Percentiles rank a stretch among this genome's conserved stretches.
Evolutionary conservation across 805 yeast genomes (phyloP).

Genomic region (Kurtzmaniella fragi): DNA sequence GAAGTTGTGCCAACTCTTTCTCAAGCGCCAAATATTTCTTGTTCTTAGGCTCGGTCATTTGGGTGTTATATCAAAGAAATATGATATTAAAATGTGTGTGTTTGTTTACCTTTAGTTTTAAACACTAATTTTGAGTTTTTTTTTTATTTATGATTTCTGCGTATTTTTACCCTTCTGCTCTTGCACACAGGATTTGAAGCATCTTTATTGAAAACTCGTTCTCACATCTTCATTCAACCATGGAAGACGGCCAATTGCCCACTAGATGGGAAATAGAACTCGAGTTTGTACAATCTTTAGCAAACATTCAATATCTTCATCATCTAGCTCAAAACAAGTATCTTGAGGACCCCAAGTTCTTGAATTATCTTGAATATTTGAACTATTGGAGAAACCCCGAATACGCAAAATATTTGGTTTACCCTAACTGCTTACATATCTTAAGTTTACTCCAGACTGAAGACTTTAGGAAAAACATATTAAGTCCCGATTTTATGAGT

Average conservation of each 20-base stretch:
- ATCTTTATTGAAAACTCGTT: constrained; percentile 10
- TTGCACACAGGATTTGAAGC: not conserved
- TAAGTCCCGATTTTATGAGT: constrained; percentile 53
- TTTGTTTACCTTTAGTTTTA: too few species aligned
- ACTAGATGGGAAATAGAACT: constrained; percentile 82
- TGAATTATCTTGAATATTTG: constrained; percentile 72
- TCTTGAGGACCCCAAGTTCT: constrained; percentile 64
- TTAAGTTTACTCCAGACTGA: constrained; percentile 56
- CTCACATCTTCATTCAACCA: not conserved
- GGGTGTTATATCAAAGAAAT: too few species aligned
- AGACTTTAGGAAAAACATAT: constrained; percentile 50
- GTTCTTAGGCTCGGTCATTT: too few species aligned
- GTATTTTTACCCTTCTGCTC: not conserved
- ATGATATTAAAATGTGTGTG: too few species aligned
- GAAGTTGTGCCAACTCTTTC: constrained; percentile 28
- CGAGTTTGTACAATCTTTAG: constrained; percentile 91
- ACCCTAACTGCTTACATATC: constrained; percentile 85
- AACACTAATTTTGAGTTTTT: too few species aligned
- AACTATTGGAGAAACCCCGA: constrained; percentile 81
- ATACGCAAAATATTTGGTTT: constrained; percentile 65
- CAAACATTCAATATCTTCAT: constrained; percentile 83
- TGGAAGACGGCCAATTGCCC: constrained; percentile 37
- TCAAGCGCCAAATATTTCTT: constrained; percentile 12
- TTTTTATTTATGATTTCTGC: not conserved
- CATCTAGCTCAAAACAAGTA: constrained; percentile 81